These are phyloP conservation scores for Globisporangium nagaii DNA, from an alignment of 352 stramenopile genomes.

Conservation along the genomic window DNA sequence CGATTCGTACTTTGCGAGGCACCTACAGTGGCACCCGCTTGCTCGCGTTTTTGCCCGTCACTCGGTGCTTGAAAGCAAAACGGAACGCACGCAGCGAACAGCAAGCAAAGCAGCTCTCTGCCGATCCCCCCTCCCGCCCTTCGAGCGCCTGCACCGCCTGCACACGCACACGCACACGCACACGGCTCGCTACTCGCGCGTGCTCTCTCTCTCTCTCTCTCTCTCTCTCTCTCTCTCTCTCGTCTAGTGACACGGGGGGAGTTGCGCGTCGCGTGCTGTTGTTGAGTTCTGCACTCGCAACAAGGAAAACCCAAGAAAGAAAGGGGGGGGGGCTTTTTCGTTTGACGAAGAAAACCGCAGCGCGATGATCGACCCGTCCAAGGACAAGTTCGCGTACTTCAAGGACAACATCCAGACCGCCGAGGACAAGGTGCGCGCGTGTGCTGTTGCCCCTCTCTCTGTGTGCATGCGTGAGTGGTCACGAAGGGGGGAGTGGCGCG, in stretches of 20 bases:
- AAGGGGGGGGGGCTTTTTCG: neutral
- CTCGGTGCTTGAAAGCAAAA: constrained; percentile 7
- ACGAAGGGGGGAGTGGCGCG: neutral
- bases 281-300: neutral
- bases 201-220: neutral
- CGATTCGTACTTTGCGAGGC: constrained; percentile 17
- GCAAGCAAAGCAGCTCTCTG: neutral
- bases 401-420: constrained; percentile 88
- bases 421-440: constrained; percentile 64
- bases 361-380: constrained; percentile 80
- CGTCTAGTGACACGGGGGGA: neutral
- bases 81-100: constrained; percentile 3
- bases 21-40: neutral
- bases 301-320: neutral
- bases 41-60: constrained; percentile 1
- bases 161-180: neutral
- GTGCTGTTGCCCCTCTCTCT: neutral
- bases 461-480: neutral
- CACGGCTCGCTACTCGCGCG: no score
- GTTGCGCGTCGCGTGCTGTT: neutral
- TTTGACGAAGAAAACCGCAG: neutral
- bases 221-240: neutral
- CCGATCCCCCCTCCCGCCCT: neutral
- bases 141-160: neutral
- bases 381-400: constrained; percentile 88